Evolutionary conservation across 805 yeast genomes (phyloP).

Genomic region (Ogataea pilisensis): DNA sequence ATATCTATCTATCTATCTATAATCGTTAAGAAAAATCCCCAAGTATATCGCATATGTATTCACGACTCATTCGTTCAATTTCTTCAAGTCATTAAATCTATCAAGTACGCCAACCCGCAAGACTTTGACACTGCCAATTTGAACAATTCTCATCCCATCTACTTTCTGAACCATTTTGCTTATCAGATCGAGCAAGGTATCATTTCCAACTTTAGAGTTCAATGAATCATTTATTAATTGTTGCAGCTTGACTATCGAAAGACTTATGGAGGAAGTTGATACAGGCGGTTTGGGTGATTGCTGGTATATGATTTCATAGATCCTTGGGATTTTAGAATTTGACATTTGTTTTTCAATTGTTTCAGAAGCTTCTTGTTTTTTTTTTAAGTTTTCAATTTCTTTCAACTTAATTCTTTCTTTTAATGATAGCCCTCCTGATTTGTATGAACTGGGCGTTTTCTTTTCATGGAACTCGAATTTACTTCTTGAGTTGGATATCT

Average conservation of each 20-base stretch:
- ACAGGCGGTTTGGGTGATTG: constrained; percentile 16
- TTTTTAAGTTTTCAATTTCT: constrained; percentile 24
- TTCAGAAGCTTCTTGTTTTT: constrained; percentile 4
- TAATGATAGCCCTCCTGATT: constrained; percentile 23
- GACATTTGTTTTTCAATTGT: constrained; percentile 6
- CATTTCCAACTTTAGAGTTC: constrained; percentile 12
- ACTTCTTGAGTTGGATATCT: constrained; percentile 31
- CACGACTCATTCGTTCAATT: neutral
- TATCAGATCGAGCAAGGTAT: constrained; percentile 10
- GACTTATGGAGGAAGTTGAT: constrained; percentile 4
- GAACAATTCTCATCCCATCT: neutral
- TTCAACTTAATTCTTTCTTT: constrained; percentile 38
- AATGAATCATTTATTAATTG: constrained; percentile 21
- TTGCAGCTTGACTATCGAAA: constrained; percentile 14
- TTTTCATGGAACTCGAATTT: constrained; percentile 35
- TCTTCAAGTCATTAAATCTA: neutral
- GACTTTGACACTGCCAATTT: neutral
- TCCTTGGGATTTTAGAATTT: constrained; percentile 15
- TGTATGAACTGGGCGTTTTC: constrained; percentile 4
- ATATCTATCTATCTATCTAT: neutral
- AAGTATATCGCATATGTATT: too few relatives aligned
- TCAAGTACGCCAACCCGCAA: neutral
- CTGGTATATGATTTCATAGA: constrained; percentile 25
- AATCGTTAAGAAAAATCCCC: too few relatives aligned
- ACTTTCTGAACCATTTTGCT: neutral